Evolutionary conservation across 129 eudicot genomes (phyloP), one percentile per base, ranked within the genome.

Genomic region (Pseudognaphalium luteoalbum): DNA sequence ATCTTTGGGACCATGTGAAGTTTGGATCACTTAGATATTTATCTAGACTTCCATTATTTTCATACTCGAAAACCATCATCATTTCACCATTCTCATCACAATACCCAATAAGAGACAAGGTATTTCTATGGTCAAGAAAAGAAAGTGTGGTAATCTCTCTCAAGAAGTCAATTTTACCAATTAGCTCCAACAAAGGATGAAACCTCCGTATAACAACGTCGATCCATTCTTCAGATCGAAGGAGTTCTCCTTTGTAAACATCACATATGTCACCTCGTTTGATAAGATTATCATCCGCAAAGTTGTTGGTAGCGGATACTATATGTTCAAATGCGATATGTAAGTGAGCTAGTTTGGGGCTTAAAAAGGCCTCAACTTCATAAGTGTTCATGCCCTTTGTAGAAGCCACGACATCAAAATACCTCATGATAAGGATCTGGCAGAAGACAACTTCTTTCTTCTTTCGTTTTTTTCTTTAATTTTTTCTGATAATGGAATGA

Each of bases 1-100:
- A 73, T 73, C 68, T 73, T 21, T 39, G 77, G 56, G 64, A 19
- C 59, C 77, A 59, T 59, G 58, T 37, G 68, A 73, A 68, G 57
- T 6, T 37, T 16, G 77, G 56, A 15, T 73, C 66, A 3, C 56
- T 37, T 4, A 73, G 68, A 73, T 35, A 15, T 73, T 12, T 21
- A 1, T 73, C 57, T 0, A 34, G 39, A 58, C 57, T 73, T 58
- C 77, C 68, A 7, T 35, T 37, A 3, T 3, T 4, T 3, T 6
- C 39, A 59, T 37, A 6, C 14, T 73, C 15, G 28, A 57, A 19
- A 21, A 73, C 8, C 30, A 73, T 59, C 12, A 73, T 73, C 16
- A 2, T 35, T 7, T 41, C 77, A 35, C 3, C 25, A 10, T 37
- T 12, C 22, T 73, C 37, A 39, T 37, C 25, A 21, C 68, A 59